These are phyloP conservation scores for Leishmania lainsoni DNA, from an alignment of 208 protist genomes.

Conservation along the genomic window DNA sequence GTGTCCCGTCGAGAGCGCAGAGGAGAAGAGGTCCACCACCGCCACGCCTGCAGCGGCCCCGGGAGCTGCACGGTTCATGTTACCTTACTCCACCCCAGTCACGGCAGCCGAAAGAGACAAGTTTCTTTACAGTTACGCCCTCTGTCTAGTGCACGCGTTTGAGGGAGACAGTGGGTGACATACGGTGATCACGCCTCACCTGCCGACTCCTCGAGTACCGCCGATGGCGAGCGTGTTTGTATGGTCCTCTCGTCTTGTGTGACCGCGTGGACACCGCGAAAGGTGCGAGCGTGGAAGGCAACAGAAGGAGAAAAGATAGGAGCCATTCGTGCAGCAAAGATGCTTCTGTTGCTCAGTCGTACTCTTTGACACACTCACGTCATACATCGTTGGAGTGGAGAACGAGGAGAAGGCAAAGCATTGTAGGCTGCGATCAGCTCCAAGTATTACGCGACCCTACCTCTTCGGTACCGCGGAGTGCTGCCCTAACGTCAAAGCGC, in stretches of 20 bases:
- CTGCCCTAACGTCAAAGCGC: neutral
- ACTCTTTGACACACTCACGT: neutral
- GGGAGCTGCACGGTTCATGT: constrained; percentile 18
- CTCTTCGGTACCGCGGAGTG: neutral
- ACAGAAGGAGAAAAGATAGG: neutral
- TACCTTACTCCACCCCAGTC: neutral
- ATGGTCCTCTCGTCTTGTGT: neutral
- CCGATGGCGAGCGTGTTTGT: neutral
- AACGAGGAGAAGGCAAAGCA: neutral
- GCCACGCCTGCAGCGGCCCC: constrained; percentile 2
- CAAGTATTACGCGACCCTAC: neutral
- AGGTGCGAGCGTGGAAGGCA: neutral
- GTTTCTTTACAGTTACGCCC: neutral
- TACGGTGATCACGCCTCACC: neutral
- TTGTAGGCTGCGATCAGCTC: neutral
- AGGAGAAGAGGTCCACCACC: constrained; percentile 21
- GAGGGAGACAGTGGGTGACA: neutral
- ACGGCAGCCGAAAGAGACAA: neutral
- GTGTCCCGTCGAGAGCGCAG: constrained; percentile 12
- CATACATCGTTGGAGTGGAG: neutral
- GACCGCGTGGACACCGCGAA: neutral
- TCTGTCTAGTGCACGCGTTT: neutral
- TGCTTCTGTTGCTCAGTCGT: too few species aligned
- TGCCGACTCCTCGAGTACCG: neutral
- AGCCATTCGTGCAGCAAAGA: neutral